These are phyloP conservation scores for Ilex asprella DNA, from an alignment of 257 asterid species.

Conservation along the genomic window DNA sequence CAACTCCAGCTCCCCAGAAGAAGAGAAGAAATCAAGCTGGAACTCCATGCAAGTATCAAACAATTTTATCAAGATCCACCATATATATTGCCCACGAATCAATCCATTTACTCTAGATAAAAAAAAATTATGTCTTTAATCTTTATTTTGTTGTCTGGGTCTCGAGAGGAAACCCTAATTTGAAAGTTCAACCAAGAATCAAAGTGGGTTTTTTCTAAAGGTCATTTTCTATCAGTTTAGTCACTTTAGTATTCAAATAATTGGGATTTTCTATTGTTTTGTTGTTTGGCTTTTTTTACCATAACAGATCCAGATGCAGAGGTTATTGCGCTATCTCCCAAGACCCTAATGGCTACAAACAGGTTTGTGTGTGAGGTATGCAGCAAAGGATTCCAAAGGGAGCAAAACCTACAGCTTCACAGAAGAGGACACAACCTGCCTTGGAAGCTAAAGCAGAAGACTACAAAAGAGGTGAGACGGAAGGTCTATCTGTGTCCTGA, in stretches of 20 bases:
- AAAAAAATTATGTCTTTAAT: too few species aligned
- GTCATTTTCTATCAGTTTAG: not conserved
- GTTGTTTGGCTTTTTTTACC: not conserved
- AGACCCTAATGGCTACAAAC: slow-evolving; percentile 79
- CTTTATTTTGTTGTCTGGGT: not conserved
- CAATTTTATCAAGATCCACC: not conserved
- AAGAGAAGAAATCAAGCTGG: slow-evolving; percentile 72
- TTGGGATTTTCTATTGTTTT: not conserved
- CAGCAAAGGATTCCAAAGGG: slow-evolving; percentile 79
- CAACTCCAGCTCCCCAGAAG: slow-evolving; percentile 11
- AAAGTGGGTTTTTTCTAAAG: not conserved
- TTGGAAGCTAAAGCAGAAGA: slow-evolving; percentile 67
- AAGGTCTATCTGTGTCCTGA: slow-evolving; percentile 84
- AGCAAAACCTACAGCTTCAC: slow-evolving; percentile 82
- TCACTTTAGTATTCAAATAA: not conserved
- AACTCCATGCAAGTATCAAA: slow-evolving; percentile 62
- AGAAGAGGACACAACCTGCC: slow-evolving; percentile 80
- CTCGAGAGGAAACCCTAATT: not conserved
- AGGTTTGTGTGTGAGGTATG: slow-evolving; percentile 75
- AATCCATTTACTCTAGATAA: too few species aligned
- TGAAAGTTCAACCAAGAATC: not conserved
- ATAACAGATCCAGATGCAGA: slow-evolving; percentile 67
- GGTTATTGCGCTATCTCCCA: slow-evolving; percentile 70
- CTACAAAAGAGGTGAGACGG: slow-evolving; percentile 41
- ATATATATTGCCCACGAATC: too few species aligned